Evolutionary conservation across 805 yeast species (phyloP), one percentile per base, ranked within the genome.

Genomic region (Phaffomyces thermotolerans): DNA sequence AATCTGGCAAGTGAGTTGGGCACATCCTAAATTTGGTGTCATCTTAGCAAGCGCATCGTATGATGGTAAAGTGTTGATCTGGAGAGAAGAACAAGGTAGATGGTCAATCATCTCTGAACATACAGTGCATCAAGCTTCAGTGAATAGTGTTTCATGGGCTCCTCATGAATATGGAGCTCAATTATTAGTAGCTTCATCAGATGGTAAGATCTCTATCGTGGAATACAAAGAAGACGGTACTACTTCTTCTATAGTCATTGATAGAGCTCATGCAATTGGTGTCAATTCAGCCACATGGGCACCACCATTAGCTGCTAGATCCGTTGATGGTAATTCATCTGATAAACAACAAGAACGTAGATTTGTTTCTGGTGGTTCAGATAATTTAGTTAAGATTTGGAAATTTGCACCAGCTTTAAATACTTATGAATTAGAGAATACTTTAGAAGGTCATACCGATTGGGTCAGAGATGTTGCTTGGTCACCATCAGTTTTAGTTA

Each of bases 401-500:
- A 76, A 72, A 56, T 80, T 67, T 54, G 83, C 82, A 49, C 50
- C 66, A 15, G 66, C 76, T 10, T 65, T 73, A 7, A 75, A 73
- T 52, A 75, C 75, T 24, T 88, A 85, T 61, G 73, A 73, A 23
- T 74, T 81, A 56, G 96, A 91, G 63, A 81, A 81, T 36, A 75
- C 78, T 24, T 74, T 93, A 43, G 81, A 80, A 50, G 99, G 97
- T 34, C 99, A 93, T 65, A 73, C 86, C 15, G 99, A 93, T 65
- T 93, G 99, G 99, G 97, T 93, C 30, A 81, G 99, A 65, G 99
- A 93, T 62, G 97, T 91, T 48, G 88, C 95, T 4, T 93, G 99
- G 99, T 88, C 96, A 18, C 96, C 98, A 39, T 81, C 95, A 2
- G 79, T 87, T 39, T 74, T 93, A 49, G 76, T 87, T 38, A 83